phyloP scores from a whole-genome alignment of 2,329 filamentous ascomycete species.

The Fusarium equiseti region DNA sequence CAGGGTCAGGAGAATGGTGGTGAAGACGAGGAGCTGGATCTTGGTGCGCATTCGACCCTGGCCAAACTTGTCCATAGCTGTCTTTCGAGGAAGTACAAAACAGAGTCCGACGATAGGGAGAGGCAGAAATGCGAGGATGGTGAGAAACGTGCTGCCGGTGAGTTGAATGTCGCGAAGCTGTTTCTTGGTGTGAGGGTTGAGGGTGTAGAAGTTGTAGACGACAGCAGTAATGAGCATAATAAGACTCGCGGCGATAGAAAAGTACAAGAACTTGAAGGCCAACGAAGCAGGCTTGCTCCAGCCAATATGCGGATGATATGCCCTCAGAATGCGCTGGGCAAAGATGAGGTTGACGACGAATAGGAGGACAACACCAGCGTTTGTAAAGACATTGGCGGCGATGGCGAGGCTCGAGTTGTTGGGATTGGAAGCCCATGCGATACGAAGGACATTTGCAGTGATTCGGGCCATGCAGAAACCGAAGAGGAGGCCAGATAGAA shows the following conservation, averaged over 20 bases:
- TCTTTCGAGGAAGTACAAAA: constrained; percentile 61
- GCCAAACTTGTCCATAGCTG: constrained; percentile 65
- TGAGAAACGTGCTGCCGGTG: constrained; percentile 72
- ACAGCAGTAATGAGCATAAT: constrained; percentile 74
- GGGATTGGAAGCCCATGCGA: constrained; percentile 64
- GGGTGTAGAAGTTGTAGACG: constrained; percentile 76
- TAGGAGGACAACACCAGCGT: constrained; percentile 79
- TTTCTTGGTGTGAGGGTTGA: constrained; percentile 60
- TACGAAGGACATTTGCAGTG: constrained; percentile 63
- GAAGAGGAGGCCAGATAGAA: constrained; percentile 69
- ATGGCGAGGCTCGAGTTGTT: constrained; percentile 59
- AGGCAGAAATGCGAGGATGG: constrained; percentile 69
- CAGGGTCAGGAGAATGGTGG: constrained; percentile 70
- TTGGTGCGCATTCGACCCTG: constrained; percentile 75
- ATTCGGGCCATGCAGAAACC: constrained; percentile 69
- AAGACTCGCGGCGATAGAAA: constrained; percentile 68
- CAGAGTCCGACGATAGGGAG: constrained; percentile 66
- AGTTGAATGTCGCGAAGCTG: constrained; percentile 75
- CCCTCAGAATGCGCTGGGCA: constrained; percentile 79
- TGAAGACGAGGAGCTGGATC: constrained; percentile 70
- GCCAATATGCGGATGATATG: constrained; percentile 76
- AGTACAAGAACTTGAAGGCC: constrained; percentile 69
- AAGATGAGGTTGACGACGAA: constrained; percentile 85
- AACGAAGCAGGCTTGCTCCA: constrained; percentile 70
- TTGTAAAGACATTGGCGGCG: constrained; percentile 76